Conservation (phyloP, 345 rosid genomes). For the Sisymbrium irio region DNA sequence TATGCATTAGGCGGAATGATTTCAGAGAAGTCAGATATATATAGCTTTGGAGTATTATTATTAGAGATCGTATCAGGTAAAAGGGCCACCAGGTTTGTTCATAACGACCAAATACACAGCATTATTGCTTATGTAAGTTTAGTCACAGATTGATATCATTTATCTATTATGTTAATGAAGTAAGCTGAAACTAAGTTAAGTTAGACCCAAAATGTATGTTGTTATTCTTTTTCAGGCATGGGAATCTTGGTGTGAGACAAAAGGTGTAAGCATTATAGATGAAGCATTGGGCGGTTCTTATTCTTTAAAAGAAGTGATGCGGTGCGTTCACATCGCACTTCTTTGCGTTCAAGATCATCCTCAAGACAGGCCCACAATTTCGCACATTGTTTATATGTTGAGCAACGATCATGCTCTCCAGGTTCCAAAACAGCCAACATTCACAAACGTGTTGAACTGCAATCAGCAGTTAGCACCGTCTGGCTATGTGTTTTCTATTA, state of each 20-base stretch:
- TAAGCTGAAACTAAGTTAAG: too few species aligned
- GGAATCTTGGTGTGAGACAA: conserved; percentile 15
- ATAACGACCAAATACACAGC: too few species aligned
- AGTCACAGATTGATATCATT: too few species aligned
- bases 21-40: too few species aligned
- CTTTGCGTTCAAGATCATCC: conserved; percentile 25
- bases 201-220: neutral
- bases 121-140: too few species aligned
- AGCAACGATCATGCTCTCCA: neutral
- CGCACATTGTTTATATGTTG: conserved; percentile 4
- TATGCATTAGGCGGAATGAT: too few species aligned
- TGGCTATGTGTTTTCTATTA: neutral
- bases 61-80: too few species aligned
- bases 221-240: neutral
- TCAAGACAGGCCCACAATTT: neutral
- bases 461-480: neutral
- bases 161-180: too few species aligned
- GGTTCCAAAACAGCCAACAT: conserved; percentile 8
- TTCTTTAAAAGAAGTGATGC: neutral
- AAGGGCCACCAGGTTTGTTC: too few species aligned
- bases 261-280: neutral
- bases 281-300: neutral
- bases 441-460: conserved; percentile 10
- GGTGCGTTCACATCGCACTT: conserved; percentile 14
- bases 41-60: too few species aligned